A percentile compares a stretch with the other conserved stretches of the same genome.
Conservation (phyloP, 495 filamentous ascomycete species). For the Aspergillus ostianus region DNA sequence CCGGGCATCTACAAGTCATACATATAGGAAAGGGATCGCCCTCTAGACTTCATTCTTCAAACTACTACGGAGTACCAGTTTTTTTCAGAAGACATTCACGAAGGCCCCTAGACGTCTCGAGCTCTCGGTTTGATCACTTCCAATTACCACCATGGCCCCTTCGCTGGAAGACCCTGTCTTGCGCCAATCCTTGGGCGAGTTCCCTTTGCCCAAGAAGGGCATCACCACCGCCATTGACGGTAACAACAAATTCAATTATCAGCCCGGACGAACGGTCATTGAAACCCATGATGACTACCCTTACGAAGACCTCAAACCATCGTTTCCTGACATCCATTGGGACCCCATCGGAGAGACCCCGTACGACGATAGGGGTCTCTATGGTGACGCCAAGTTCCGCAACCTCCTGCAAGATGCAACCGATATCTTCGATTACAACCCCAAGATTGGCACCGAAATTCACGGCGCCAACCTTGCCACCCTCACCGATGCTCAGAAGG, state of each 20-base stretch:
- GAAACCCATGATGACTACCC: slow-evolving; percentile 51
- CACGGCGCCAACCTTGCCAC: slow-evolving; percentile 65
- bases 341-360: slow-evolving; percentile 46
- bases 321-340: slow-evolving; percentile 58
- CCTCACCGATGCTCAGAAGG: slow-evolving; percentile 66
- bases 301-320: slow-evolving; percentile 54
- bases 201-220: slow-evolving; percentile 23
- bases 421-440: slow-evolving; percentile 60
- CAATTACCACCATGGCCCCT: slow-evolving; percentile 30
- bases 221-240: slow-evolving; percentile 1
- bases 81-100: background rate
- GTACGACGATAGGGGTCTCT: slow-evolving; percentile 55
- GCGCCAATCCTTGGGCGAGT: slow-evolving; percentile 10
- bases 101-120: background rate
- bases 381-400: slow-evolving; percentile 54
- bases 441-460: slow-evolving; percentile 72
- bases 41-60: background rate
- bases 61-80: background rate
- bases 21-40: slow-evolving; percentile 1
- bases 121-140: background rate
- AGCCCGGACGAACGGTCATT: slow-evolving; percentile 49
- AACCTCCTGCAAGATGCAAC: slow-evolving; percentile 51
- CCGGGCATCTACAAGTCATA: background rate
- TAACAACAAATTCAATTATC: slow-evolving; percentile 39
- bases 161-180: slow-evolving; percentile 31